Evolutionary conservation across 2,329 filamentous ascomycete species (phyloP).

Genomic region (Ophiostoma novo-ulmi): DNA sequence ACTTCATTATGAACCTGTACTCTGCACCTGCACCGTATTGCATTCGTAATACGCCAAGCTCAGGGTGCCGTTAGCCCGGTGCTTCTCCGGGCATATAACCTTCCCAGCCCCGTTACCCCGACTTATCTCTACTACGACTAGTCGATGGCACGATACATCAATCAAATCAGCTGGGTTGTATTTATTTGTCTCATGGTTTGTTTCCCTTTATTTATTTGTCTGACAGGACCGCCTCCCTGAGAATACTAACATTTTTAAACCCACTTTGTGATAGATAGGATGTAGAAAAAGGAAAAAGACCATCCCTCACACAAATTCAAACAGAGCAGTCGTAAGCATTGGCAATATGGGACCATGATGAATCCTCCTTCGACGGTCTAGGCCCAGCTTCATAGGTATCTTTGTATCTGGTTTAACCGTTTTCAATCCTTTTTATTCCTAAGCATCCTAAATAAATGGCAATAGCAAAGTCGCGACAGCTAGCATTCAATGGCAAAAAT

Average conservation of each 20-base stretch:
- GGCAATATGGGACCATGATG: background rate
- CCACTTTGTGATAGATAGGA: background rate
- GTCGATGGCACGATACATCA: background rate
- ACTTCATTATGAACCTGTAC: background rate
- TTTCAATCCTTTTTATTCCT: background rate
- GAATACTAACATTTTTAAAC: too few species aligned
- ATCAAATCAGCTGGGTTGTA: too few species aligned
- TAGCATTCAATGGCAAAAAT: background rate
- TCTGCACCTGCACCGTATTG: background rate
- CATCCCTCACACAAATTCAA: background rate
- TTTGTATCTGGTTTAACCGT: too few species aligned
- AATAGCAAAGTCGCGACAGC: background rate
- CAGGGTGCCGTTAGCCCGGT: background rate
- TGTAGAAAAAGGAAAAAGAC: background rate
- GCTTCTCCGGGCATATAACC: background rate
- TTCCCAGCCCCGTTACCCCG: background rate
- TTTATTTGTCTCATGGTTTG: too few species aligned
- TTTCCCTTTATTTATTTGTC: too few species aligned
- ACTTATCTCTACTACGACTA: background rate
- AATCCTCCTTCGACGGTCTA: background rate
- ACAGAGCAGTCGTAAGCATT: background rate
- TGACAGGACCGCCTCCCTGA: too few species aligned
- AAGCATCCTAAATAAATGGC: background rate
- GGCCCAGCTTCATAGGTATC: too few species aligned
- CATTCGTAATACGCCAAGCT: background rate